Conservation (phyloP, 805 yeast genomes). For the Candida morakotiae region DNA sequence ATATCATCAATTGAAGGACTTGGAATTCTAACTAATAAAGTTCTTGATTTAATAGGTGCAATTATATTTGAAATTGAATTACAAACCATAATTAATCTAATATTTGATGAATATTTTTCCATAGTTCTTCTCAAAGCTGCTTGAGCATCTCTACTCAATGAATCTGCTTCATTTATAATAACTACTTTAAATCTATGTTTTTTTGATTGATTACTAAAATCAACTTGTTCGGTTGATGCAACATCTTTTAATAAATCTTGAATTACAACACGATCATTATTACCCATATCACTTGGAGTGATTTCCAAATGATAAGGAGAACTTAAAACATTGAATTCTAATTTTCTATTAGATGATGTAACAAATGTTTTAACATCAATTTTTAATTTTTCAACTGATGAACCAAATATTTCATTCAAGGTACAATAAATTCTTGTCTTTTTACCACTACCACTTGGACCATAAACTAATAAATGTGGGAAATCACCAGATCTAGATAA, state of each 20-base stretch:
- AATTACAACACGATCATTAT: slow-evolving; percentile 89
- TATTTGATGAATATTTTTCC: slow-evolving; percentile 89
- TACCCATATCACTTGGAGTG: slow-evolving; percentile 96
- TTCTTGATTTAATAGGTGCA: slow-evolving; percentile 91
- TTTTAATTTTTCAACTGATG: slow-evolving; percentile 72
- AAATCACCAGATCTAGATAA: slow-evolving; percentile 71
- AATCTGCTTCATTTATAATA: slow-evolving; percentile 87
- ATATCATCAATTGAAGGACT: slow-evolving; percentile 69
- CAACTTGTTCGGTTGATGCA: slow-evolving; percentile 95
- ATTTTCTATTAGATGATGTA: slow-evolving; percentile 67
- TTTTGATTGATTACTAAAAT: slow-evolving; percentile 49
- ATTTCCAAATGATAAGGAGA: slow-evolving; percentile 89
- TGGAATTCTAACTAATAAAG: slow-evolving; percentile 80
- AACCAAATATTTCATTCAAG: slow-evolving; percentile 74
- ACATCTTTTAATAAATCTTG: slow-evolving; percentile 92
- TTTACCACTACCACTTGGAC: slow-evolving; percentile 97
- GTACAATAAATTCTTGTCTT: slow-evolving; percentile 87
- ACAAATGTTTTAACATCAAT: slow-evolving; percentile 86
- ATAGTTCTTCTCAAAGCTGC: slow-evolving; percentile 93
- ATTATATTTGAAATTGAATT: slow-evolving; percentile 90
- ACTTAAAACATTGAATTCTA: slow-evolving; percentile 91
- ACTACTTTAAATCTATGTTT: slow-evolving; percentile 70
- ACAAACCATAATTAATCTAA: slow-evolving; percentile 79
- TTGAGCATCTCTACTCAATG: slow-evolving; percentile 87
- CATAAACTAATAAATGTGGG: slow-evolving; percentile 89